Evolutionary conservation across 352 stramenopile species (phyloP).

Genomic region (Phytophthora sojae): DNA sequence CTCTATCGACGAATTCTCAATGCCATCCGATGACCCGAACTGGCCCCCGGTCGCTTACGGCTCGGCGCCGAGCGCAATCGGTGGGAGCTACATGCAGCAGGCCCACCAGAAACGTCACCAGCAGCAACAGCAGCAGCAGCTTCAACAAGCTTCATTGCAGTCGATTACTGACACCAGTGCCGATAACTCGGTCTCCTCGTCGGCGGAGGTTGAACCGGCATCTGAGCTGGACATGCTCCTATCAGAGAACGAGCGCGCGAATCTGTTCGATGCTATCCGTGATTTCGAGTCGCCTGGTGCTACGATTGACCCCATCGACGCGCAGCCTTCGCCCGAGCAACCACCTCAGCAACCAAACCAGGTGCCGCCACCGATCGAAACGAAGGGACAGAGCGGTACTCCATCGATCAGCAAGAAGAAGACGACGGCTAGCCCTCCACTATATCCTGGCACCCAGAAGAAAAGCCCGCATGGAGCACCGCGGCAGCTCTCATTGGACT

Average conservation of each 20-base stretch:
- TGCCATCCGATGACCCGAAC: slow-evolving; percentile 52
- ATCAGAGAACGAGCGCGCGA: slow-evolving; percentile 69
- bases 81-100: slow-evolving; percentile 35
- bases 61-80: slow-evolving; percentile 31
- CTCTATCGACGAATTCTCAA: slow-evolving; percentile 72
- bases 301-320: slow-evolving; percentile 18
- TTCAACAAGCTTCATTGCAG: slow-evolving; percentile 21
- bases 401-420: slow-evolving; percentile 15
- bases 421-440: slow-evolving; percentile 24
- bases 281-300: slow-evolving; percentile 64
- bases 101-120: slow-evolving; percentile 26
- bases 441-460: slow-evolving; percentile 33
- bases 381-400: slow-evolving; percentile 22
- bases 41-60: slow-evolving; percentile 32
- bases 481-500: slow-evolving; percentile 42
- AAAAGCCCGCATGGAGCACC: slow-evolving; percentile 28
- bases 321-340: slow-evolving; percentile 15
- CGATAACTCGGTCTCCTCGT: slow-evolving; percentile 21
- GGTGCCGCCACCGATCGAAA: slow-evolving; percentile 23
- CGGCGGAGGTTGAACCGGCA: slow-evolving; percentile 26
- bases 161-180: slow-evolving; percentile 10
- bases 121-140: slow-evolving; percentile 18
- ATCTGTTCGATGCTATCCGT: slow-evolving; percentile 76
- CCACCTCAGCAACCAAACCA: slow-evolving; percentile 17
- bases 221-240: slow-evolving; percentile 65